Conservation (phyloP, 225 moss, liverwort and hornwort genomes). For the Takakia lepidozioides region DNA sequence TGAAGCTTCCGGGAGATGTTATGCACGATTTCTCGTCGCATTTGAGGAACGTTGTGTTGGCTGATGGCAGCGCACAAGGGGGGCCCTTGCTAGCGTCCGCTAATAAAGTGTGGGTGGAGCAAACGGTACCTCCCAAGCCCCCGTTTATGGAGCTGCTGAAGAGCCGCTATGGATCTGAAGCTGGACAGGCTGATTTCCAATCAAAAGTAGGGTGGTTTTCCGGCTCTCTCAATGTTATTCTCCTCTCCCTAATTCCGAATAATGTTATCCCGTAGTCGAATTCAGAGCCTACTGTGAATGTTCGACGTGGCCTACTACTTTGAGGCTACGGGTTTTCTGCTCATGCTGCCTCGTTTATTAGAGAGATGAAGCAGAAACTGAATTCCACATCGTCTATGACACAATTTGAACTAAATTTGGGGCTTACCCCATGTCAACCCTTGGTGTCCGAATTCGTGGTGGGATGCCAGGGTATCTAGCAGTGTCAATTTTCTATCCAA, state of each 20-base stretch:
- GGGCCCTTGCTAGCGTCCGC: conserved; percentile 33
- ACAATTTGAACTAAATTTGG: too few relatives aligned
- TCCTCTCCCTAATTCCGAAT: neutral
- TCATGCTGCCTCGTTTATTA: too few relatives aligned
- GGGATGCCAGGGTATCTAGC: too few relatives aligned
- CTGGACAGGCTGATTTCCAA: conserved; percentile 43
- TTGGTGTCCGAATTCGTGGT: too few relatives aligned
- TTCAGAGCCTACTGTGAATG: neutral
- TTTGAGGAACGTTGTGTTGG: conserved; percentile 37
- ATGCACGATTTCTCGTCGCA: conserved; percentile 49
- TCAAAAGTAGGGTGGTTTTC: conserved; percentile 19
- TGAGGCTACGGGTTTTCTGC: too few relatives aligned
- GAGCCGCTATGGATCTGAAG: conserved; percentile 35
- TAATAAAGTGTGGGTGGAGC: conserved; percentile 57
- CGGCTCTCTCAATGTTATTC: neutral
- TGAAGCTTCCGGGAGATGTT: conserved; percentile 33
- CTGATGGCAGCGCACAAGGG: conserved; percentile 24
- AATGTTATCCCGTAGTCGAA: neutral
- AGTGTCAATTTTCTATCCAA: too few relatives aligned
- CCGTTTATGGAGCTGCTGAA: conserved; percentile 39
- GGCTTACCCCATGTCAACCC: too few relatives aligned
- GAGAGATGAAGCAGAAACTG: too few relatives aligned
- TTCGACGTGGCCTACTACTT: too few relatives aligned
- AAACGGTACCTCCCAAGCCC: conserved; percentile 32
- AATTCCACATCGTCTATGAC: too few relatives aligned